phyloP scores from a whole-genome alignment of 352 stramenopile species.

The Phytophthora megakarya region DNA sequence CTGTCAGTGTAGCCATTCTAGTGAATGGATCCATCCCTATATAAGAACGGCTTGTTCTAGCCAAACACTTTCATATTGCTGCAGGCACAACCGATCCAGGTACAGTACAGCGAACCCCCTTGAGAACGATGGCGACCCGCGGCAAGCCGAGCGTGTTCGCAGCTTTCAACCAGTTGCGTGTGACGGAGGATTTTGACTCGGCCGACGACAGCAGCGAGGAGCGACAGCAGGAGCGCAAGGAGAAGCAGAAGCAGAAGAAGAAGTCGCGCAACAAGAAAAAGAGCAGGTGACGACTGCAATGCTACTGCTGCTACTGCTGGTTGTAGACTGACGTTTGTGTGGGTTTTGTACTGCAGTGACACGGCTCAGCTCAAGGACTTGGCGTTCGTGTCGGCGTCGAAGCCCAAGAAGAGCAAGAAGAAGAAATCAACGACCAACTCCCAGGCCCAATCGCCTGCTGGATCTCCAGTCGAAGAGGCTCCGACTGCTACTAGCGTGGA shows the following conservation, averaged over 20 bases:
- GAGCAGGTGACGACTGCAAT: constrained; percentile 39
- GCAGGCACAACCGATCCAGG: too few relatives aligned
- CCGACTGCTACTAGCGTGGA: not conserved
- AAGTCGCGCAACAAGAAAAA: constrained; percentile 82
- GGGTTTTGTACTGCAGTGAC: constrained; percentile 40
- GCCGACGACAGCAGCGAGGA: constrained; percentile 58
- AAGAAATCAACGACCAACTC: constrained; percentile 39
- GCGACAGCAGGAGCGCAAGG: constrained; percentile 51
- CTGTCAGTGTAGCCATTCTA: constrained; percentile 7
- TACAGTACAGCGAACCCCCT: constrained; percentile 6
- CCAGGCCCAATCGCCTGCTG: constrained; percentile 12
- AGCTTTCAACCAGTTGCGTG: constrained; percentile 57
- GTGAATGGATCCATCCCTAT: not conserved
- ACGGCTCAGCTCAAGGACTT: constrained; percentile 73
- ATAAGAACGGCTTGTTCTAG: constrained; percentile 9
- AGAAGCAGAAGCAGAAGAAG: constrained; percentile 76
- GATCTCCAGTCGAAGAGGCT: constrained; percentile 22
- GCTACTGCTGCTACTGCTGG: not conserved
- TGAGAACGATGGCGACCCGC: constrained; percentile 39
- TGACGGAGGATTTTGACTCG: constrained; percentile 50
- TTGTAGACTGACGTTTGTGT: constrained; percentile 7
- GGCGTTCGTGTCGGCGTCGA: constrained; percentile 65
- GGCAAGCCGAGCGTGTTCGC: constrained; percentile 77
- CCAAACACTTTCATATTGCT: constrained; percentile 32
- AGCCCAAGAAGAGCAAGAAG: constrained; percentile 69